Conservation (phyloP, 768 basidiomycete genomes). For the Lactarius vividus region DNA sequence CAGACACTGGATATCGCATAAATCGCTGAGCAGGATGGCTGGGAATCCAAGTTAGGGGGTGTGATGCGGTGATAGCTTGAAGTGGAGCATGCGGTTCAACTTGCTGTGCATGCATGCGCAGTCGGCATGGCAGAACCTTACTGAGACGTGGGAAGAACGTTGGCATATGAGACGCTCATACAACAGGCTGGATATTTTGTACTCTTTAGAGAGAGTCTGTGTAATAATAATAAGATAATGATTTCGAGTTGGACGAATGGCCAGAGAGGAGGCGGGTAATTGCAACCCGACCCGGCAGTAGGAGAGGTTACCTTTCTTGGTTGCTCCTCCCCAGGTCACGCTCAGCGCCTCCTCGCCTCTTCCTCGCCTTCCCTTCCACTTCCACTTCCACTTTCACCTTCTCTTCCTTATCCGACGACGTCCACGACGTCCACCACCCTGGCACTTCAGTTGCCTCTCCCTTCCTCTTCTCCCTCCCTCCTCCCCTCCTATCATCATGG, state of each 20-base stretch:
- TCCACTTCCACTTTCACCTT: neutral
- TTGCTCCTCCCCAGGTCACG: neutral
- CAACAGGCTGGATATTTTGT: no score
- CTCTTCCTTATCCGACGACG: slow-evolving; percentile 5
- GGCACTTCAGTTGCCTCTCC: slow-evolving; percentile 5
- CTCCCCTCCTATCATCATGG: slow-evolving; percentile 29
- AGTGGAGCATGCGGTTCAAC: neutral
- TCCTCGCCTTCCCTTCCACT: neutral
- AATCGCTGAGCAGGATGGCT: neutral
- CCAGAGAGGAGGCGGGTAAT: no score
- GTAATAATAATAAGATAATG: no score
- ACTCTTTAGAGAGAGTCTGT: no score
- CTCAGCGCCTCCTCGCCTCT: neutral
- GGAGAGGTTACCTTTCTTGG: neutral
- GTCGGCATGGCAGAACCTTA: neutral
- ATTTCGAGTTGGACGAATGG: neutral
- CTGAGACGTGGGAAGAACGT: no score
- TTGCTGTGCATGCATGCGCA: neutral
- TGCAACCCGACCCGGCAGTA: neutral
- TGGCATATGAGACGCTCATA: no score
- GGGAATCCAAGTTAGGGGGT: neutral
- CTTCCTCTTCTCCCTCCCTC: neutral
- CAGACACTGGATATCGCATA: slow-evolving; percentile 38
- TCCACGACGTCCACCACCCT: slow-evolving; percentile 13
- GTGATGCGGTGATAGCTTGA: neutral